Conservation (phyloP, 441 rosid genomes). For the Mallotus repandus region DNA sequence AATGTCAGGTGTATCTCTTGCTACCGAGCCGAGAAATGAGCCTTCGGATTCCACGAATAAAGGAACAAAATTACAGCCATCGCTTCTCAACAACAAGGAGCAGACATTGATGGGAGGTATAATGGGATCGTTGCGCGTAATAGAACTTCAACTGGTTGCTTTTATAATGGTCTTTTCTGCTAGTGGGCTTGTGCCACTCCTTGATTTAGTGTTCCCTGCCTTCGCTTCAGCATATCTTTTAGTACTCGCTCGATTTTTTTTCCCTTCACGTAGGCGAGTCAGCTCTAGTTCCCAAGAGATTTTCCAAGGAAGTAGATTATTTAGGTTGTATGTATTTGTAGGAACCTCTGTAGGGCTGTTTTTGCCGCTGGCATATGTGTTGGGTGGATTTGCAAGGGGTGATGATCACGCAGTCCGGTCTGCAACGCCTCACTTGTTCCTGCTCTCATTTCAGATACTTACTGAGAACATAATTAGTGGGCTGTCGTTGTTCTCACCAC, state of each 20-base stretch:
- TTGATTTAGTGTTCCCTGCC: slow-evolving; percentile 75
- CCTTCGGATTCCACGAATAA: slow-evolving; percentile 25
- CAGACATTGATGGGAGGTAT: slow-evolving; percentile 40
- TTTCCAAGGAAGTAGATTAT: slow-evolving; percentile 56
- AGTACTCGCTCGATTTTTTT: slow-evolving; percentile 64
- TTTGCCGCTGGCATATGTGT: slow-evolving; percentile 73
- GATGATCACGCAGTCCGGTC: slow-evolving; percentile 74
- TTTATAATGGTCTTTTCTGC: slow-evolving; percentile 82
- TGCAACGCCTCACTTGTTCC: slow-evolving; percentile 78
- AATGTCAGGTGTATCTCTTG: slow-evolving; percentile 83
- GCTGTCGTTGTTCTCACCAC: slow-evolving; percentile 67
- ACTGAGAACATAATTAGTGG: slow-evolving; percentile 75
- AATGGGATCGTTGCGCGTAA: slow-evolving; percentile 77
- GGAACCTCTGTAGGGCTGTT: slow-evolving; percentile 84
- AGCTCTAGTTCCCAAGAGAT: slow-evolving; percentile 44
- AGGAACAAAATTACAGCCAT: slow-evolving; percentile 17
- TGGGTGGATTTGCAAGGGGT: slow-evolving; percentile 92
- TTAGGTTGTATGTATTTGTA: slow-evolving; percentile 54
- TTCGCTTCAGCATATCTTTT: slow-evolving; percentile 66
- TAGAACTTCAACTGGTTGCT: slow-evolving; percentile 83
- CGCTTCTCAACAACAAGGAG: slow-evolving; percentile 4
- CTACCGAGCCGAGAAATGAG: slow-evolving; percentile 48
- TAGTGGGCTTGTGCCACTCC: slow-evolving; percentile 83
- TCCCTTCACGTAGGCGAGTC: slow-evolving; percentile 44
- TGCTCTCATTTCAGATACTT: slow-evolving; percentile 83